These are phyloP conservation scores for Aspergillus sp. DNA, from an alignment of 2,329 filamentous ascomycete genomes.

Conservation along the genomic window DNA sequence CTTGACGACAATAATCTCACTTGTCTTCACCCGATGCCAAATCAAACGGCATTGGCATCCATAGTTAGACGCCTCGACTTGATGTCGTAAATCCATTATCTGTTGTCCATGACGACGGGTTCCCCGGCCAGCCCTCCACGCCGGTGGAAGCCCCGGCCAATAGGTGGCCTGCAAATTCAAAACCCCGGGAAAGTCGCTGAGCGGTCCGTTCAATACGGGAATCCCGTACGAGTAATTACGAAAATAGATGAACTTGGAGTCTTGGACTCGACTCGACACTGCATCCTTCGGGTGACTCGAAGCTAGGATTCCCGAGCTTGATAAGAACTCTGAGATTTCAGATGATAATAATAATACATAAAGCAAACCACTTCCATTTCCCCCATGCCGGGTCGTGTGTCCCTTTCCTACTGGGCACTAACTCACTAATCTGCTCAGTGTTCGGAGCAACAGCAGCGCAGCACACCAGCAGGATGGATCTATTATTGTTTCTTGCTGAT, in stretches of 20 bases:
- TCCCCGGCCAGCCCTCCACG: background rate
- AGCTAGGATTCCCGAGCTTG: constrained; percentile 11
- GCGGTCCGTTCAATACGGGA: constrained; percentile 4
- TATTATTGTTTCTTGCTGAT: constrained; percentile 1
- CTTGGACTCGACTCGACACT: background rate
- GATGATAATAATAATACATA: constrained; percentile 30
- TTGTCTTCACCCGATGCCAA: background rate
- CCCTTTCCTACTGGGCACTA: constrained; percentile 4
- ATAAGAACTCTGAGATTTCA: constrained; percentile 26
- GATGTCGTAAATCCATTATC: background rate
- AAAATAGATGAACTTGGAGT: background rate
- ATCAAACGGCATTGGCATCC: background rate
- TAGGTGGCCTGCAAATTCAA: constrained; percentile 15
- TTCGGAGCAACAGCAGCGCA: background rate
- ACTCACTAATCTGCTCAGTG: background rate
- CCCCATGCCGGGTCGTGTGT: constrained; percentile 14
- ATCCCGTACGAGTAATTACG: background rate
- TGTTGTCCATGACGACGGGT: background rate
- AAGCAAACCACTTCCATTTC: constrained; percentile 22
- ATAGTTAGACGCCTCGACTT: background rate
- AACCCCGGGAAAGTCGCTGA: constrained; percentile 21
- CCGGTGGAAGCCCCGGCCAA: constrained; percentile 24
- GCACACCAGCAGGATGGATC: background rate
- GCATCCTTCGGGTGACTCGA: background rate
- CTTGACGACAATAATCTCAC: background rate